Base-by-base conservation (phyloP, 2,329 filamentous ascomycete species). In the Helotiales sp. region DNA sequence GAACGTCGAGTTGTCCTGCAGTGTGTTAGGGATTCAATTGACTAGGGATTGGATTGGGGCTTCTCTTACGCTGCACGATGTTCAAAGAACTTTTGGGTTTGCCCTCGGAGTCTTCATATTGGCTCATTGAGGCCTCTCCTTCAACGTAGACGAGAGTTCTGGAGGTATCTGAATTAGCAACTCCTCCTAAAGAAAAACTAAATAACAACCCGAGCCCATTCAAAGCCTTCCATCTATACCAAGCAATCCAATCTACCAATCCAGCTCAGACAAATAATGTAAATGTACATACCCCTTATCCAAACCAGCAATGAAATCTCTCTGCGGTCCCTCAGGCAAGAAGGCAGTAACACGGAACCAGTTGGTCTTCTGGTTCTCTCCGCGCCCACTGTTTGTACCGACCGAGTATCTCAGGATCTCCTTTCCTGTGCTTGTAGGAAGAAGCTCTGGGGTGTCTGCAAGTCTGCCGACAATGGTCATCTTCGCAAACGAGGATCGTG, bases 391-490 rank as follows among this genome's bases (percentile, higher is more conserved):
- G 79, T 83, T 89, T 75, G 88, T 91, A 61, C 88, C 94, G 70
- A 99, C 82, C 4, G 88, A 82, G 79, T 97, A 98, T 75, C 86
- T 87, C 76, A 98, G 78, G 66, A 97, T 76, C 71, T 96, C 91
- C 70, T 85, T 85, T 66, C 93, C 93, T 61, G 83, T 89, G 75
- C 87, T 86, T 57, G 91, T 92, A 67, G 88, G 79, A 43, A 86
- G 84, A 72, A 93, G 76, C 84, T 97, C 94, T 66, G 96, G 95
- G 62, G 88, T 86, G 74, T 89, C 87, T 69, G 87, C 93, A 61
- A 99, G 88, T 79, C 93, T 91, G 77, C 96, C 96, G 74, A 97
- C 86, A 79, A 99, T 84, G 76, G 89, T 91, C 83, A 99, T 91
- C 80, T 90, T 91, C 73, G 96, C 92, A 72, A 96, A 77, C 70